A percentile compares a stretch with the other conserved stretches of the same genome.
Conservation (phyloP, 208 protist genomes). For the Blastocrithidia nonstop region DNA sequence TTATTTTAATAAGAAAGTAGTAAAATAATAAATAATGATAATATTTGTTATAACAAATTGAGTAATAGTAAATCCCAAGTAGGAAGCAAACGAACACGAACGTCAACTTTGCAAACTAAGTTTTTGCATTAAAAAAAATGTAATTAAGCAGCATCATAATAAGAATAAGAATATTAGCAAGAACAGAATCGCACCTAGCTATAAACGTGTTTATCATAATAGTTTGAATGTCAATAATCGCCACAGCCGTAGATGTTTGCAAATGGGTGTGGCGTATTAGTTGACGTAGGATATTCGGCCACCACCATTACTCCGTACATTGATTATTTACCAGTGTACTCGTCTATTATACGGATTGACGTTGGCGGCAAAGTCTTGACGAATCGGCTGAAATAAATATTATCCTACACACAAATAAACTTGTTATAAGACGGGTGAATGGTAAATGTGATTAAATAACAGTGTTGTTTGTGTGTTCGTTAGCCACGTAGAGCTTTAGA, state of each 20-base stretch:
- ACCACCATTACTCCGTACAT: slow-evolving; percentile 63
- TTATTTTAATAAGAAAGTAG: not conserved
- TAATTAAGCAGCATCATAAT: too few species aligned
- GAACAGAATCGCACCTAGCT: too few species aligned
- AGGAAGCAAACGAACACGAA: too few species aligned
- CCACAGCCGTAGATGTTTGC: too few species aligned
- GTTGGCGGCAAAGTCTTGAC: slow-evolving; percentile 70
- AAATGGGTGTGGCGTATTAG: slow-evolving; percentile 23
- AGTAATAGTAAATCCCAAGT: too few species aligned
- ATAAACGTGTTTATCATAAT: too few species aligned
- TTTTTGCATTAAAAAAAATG: too few species aligned
- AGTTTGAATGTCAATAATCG: too few species aligned
- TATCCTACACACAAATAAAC: slow-evolving; percentile 67
- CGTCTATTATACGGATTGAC: slow-evolving; percentile 40
- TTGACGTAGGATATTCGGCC: slow-evolving; percentile 67
- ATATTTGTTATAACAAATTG: too few species aligned
- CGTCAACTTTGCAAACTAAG: too few species aligned
- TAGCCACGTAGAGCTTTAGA: slow-evolving; percentile 5
- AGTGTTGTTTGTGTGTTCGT: slow-evolving; percentile 27
- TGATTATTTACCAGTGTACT: slow-evolving; percentile 37
- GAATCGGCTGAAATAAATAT: slow-evolving; percentile 58
- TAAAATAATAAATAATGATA: not conserved
- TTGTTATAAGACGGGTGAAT: slow-evolving; percentile 71
- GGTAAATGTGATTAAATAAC: slow-evolving; percentile 69
- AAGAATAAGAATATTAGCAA: too few species aligned